Conservation (phyloP, 345 rosid genomes). For the Alliaria petiolata region DNA sequence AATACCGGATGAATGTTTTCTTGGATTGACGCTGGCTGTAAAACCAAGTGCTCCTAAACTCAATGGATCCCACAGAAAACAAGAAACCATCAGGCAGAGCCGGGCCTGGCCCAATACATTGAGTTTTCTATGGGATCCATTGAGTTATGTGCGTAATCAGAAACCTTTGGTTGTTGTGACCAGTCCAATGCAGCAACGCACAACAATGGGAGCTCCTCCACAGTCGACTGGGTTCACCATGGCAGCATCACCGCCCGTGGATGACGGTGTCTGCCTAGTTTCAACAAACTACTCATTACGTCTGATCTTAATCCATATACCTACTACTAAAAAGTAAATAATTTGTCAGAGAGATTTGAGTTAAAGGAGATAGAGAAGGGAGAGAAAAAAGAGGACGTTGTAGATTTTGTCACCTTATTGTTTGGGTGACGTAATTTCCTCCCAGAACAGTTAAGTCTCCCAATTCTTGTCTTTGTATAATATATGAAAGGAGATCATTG, state of each 20-base stretch:
- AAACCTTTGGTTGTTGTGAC: background rate
- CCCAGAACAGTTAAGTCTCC: background rate
- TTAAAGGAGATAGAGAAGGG: background rate
- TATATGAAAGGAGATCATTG: slow-evolving; percentile 2
- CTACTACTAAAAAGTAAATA: slow-evolving; percentile 28
- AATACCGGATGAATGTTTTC: slow-evolving; percentile 83
- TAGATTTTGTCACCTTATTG: slow-evolving; percentile 5
- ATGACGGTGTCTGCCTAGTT: slow-evolving; percentile 58
- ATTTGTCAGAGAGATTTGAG: slow-evolving; percentile 10
- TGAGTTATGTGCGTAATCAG: background rate
- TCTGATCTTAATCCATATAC: slow-evolving; percentile 33
- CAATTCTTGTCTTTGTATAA: slow-evolving; percentile 13
- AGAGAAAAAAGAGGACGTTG: background rate
- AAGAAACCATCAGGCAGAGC: slow-evolving; percentile 73
- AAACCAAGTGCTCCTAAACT: slow-evolving; percentile 74
- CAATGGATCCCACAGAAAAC: background rate
- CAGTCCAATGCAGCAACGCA: slow-evolving; percentile 66
- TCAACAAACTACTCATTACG: slow-evolving; percentile 50
- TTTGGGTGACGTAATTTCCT: background rate
- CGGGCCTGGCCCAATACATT: too few relatives aligned
- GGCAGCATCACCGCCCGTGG: slow-evolving; percentile 50
- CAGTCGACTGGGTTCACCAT: slow-evolving; percentile 62
- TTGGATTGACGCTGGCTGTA: slow-evolving; percentile 86
- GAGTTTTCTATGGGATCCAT: background rate
- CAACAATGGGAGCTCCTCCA: slow-evolving; percentile 50